Evolutionary conservation across 2,329 filamentous ascomycete genomes (phyloP).

Genomic region (Diaporthe sp.): DNA sequence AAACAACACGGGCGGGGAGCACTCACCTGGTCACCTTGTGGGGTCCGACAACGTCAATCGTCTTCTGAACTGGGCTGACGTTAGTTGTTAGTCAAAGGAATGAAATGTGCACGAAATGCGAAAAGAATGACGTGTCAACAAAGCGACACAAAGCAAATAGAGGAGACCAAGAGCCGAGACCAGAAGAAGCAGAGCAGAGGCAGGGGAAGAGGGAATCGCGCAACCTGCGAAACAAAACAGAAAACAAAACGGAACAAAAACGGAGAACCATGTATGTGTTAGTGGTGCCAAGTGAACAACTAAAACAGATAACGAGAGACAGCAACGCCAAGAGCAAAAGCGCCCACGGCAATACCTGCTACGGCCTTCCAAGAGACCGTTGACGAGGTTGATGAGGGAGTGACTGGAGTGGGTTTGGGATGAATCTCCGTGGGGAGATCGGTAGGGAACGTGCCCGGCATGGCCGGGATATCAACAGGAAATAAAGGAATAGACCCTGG

Average conservation of each 20-base stretch:
- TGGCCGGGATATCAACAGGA: background rate
- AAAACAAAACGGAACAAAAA: background rate
- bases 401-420: background rate
- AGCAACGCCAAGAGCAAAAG: conserved; percentile 29
- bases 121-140: conserved; percentile 9
- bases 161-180: conserved; percentile 4
- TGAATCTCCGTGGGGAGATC: background rate
- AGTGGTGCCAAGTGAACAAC: background rate
- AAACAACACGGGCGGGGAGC: background rate
- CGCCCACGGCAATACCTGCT: conserved; percentile 26
- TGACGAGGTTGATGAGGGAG: conserved; percentile 7
- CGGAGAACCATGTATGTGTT: background rate
- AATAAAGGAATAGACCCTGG: conserved; percentile 11
- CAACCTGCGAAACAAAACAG: background rate
- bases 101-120: background rate
- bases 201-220: background rate
- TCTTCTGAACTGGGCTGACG: background rate
- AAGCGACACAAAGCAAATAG: conserved; percentile 1
- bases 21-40: background rate
- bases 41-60: background rate
- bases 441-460: conserved; percentile 8
- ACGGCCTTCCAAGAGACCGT: conserved; percentile 26
- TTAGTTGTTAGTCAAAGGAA: background rate
- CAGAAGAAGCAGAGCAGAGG: background rate
- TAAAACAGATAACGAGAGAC: conserved; percentile 33